Conservation (phyloP, 192 early-diverging fungal genomes). For the Thamnidium elegans region DNA sequence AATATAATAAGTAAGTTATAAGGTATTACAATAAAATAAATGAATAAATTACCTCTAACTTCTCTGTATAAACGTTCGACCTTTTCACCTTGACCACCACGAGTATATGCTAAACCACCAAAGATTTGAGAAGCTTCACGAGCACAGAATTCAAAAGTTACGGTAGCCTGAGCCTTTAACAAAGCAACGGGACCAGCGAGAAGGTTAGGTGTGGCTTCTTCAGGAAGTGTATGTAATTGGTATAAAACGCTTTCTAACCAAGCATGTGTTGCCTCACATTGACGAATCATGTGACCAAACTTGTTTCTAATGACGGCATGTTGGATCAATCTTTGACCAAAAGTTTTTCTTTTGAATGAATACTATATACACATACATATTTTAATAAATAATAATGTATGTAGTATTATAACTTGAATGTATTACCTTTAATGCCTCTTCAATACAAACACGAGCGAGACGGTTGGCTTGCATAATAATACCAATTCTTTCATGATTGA, state of each 20-base stretch:
- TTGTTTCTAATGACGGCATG: constrained; percentile 91
- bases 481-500: constrained; percentile 84
- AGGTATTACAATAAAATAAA: no score
- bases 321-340: constrained; percentile 85
- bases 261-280: constrained; percentile 80
- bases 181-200: constrained; percentile 84
- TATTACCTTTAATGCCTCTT: constrained; percentile 71
- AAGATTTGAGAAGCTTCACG: constrained; percentile 87
- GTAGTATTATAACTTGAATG: no score
- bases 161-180: constrained; percentile 79
- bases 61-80: constrained; percentile 84
- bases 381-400: constrained; percentile 34
- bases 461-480: constrained; percentile 86
- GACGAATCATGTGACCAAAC: constrained; percentile 86
- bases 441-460: constrained; percentile 83
- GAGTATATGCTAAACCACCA: constrained; percentile 75
- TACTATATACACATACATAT: constrained; percentile 41
- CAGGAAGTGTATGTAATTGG: constrained; percentile 65
- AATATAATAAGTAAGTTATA: no score
- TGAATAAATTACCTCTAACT: constrained; percentile 45
- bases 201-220: constrained; percentile 60
- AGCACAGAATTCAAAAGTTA: constrained; percentile 84
- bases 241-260: constrained; percentile 79
- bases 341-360: constrained; percentile 87
- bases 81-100: constrained; percentile 67